Evolutionary conservation across 2,329 filamentous ascomycete species (phyloP), one percentile per base, ranked within the genome.

Genomic region (Calonectria multiphialidica): DNA sequence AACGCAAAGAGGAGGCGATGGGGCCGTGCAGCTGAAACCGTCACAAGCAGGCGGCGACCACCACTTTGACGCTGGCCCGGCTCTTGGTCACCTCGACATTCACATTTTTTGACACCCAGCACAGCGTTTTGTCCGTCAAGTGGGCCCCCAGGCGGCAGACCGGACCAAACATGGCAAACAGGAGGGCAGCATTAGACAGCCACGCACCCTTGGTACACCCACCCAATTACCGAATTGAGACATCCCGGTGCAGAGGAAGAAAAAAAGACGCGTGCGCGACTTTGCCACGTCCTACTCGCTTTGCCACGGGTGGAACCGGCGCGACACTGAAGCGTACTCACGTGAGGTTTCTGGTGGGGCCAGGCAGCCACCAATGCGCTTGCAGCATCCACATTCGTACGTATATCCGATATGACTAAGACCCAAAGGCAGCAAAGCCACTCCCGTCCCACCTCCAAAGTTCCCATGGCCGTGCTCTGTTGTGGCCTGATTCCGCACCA

Each of bases 321-420:
- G 82, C 83, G 83, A 82, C 68, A 68, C 64, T 75, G 77, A 79
- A 80, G 77, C 83, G 83, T 80, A 72, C 62, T 82, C 83, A 84
- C 83, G 82, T 84, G 83, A 82, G 73, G 1, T 40, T 35, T 47
- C 13, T 0, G 2, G 42, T n/a, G 25, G 25, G 64, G 47, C 68
- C 73, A 84, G 83, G 82, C 82, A 84, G 78, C 81, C 78, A 77
- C 72, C 45, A 30, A 23, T 28, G 15, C 7, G 21, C 49, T 28
- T 49, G 15, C 30, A 33, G 8, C 59, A 66, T 55, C 45, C 28
- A 45, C 30, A 55, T 44, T 13, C 15, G 21, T 47, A 50, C 53
- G 63, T 66, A 47, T 18, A 44, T 13, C n/a, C 18, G 1, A 18
- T 33, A 70, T 74, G 74, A 75, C 68, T 68, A 70, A 73, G 68